Conservation (phyloP, 805 yeast genomes). For the Saccharomyces cerevisiae region DNA sequence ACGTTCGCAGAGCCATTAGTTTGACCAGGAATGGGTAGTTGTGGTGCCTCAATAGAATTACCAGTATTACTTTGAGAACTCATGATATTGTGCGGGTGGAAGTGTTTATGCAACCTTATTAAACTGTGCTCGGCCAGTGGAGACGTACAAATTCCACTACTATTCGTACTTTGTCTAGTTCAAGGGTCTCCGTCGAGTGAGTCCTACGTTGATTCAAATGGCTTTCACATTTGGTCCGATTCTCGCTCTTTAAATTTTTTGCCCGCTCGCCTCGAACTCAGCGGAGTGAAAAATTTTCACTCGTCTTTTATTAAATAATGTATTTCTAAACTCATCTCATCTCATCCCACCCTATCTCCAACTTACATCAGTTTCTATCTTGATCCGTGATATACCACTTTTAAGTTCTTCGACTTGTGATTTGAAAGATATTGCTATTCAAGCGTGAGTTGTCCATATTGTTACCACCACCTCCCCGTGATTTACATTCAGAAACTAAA, state of each 20-base stretch:
- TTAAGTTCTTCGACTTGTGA: neutral
- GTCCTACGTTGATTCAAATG: neutral
- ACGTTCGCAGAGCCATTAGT: neutral
- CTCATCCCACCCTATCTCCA: constrained; percentile 22
- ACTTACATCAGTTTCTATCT: neutral
- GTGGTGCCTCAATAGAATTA: constrained; percentile 18
- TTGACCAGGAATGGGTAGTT: constrained; percentile 25
- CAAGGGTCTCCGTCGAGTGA: neutral
- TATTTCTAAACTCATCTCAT: neutral
- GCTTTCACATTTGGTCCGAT: neutral
- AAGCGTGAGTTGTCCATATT: neutral
- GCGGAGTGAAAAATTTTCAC: neutral
- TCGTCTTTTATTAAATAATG: neutral
- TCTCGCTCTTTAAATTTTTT: neutral
- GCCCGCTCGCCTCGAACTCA: neutral
- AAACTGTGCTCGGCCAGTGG: neutral
- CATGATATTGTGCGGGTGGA: neutral
- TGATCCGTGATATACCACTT: neutral
- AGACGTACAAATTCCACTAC: neutral
- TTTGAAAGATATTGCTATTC: neutral
- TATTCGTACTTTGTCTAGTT: neutral
- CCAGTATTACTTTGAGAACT: constrained; percentile 2
- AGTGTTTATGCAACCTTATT: neutral
- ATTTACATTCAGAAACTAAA: neutral
- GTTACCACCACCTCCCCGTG: neutral